A percentile compares a stretch with the other conserved stretches of the same genome.
phyloP scores from a whole-genome alignment of 495 filamentous ascomycete species.

The Aspergillus kassunensis region DNA sequence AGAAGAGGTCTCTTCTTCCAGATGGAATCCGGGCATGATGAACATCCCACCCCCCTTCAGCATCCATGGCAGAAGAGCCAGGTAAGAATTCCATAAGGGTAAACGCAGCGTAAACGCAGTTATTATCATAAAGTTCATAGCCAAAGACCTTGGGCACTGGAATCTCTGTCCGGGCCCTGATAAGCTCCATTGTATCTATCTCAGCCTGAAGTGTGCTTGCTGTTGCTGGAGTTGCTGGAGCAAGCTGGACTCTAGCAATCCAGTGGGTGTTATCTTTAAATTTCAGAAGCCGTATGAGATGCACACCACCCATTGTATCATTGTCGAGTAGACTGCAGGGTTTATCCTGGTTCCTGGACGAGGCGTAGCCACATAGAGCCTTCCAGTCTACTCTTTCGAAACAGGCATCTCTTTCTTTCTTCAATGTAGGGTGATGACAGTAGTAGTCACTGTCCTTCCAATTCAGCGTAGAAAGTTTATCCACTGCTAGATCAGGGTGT shows the following conservation, averaged over 20 bases:
- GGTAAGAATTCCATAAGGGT: slow-evolving; percentile 12
- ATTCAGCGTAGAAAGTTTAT: too few relatives aligned
- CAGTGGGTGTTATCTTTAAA: not conserved
- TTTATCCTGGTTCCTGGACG: not conserved
- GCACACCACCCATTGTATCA: not conserved
- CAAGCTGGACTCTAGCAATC: slow-evolving; percentile 1
- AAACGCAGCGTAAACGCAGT: slow-evolving; percentile 2
- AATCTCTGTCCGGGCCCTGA: slow-evolving; percentile 1
- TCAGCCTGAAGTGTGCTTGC: slow-evolving; percentile 1
- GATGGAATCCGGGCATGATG: slow-evolving; percentile 5
- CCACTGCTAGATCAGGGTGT: too few relatives aligned
- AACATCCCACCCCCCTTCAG: slow-evolving; percentile 5
- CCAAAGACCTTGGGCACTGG: slow-evolving; percentile 9
- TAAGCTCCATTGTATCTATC: slow-evolving; percentile 10
- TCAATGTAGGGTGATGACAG: not conserved
- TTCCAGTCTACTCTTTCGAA: not conserved
- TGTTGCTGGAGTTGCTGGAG: not conserved
- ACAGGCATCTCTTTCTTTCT: not conserved
- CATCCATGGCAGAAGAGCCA: slow-evolving; percentile 13
- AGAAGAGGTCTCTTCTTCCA: not conserved
- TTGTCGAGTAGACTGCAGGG: not conserved
- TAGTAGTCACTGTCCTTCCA: too few relatives aligned
- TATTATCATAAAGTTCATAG: slow-evolving; percentile 5
- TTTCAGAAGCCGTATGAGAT: not conserved
- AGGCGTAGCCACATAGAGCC: not conserved